Conservation (phyloP, 2,329 filamentous ascomycete species). For the Gnomoniopsis sp. region DNA sequence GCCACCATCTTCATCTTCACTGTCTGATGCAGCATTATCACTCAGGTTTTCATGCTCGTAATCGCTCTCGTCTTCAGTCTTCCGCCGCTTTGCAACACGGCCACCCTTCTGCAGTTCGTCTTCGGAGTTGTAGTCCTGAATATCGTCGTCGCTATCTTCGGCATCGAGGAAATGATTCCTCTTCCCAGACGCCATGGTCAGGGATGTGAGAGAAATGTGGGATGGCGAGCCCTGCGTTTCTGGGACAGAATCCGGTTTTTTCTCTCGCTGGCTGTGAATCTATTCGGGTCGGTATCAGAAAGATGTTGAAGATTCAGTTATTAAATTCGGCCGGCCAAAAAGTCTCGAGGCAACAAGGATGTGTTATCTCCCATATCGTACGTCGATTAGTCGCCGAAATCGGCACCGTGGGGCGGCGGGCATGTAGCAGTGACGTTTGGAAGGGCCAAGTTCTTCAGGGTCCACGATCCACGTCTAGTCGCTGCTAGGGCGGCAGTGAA, state of each 20-base stretch:
- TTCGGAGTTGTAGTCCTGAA: conserved; percentile 57
- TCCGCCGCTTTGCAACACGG: conserved; percentile 61
- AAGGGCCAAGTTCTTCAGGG: background rate
- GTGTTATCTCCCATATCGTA: conserved; percentile 13
- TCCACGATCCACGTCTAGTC: background rate
- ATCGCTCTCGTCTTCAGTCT: conserved; percentile 44
- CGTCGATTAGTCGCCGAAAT: conserved; percentile 9
- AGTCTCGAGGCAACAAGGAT: background rate
- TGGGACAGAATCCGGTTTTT: background rate
- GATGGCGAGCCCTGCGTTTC: background rate
- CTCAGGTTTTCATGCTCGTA: conserved; percentile 34
- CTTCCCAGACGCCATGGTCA: conserved; percentile 62
- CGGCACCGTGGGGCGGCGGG: conserved; percentile 12
- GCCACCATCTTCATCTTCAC: conserved; percentile 17
- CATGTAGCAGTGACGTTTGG: background rate
- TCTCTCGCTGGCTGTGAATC: background rate
- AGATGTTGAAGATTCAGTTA: conserved; percentile 3
- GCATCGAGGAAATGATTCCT: conserved; percentile 69
- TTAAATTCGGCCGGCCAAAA: background rate
- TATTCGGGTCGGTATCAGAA: background rate
- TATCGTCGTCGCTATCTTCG: conserved; percentile 57
- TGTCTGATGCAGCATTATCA: conserved; percentile 32
- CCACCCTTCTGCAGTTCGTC: conserved; percentile 66
- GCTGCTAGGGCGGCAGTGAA: background rate
- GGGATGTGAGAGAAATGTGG: background rate